phyloP scores from a whole-genome alignment of 208 protist species.

The Entamoeba invadens region DNA sequence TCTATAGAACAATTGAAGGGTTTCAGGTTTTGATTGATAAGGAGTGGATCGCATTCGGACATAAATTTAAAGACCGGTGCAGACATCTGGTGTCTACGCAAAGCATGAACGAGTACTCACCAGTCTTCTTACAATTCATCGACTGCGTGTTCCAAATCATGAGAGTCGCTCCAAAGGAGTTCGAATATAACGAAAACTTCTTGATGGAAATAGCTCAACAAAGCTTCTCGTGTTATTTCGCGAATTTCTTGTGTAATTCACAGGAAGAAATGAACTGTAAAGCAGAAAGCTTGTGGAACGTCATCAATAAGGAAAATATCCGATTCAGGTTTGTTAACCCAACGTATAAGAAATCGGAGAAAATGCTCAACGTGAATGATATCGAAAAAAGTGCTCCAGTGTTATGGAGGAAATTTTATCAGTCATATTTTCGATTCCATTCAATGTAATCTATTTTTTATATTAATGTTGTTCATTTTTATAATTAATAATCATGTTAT shows the following conservation, averaged over 20 bases:
- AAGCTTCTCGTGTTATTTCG: conserved; percentile 12
- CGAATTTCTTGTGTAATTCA: conserved; percentile 40
- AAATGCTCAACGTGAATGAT: background rate
- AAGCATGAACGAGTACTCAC: conserved; percentile 15
- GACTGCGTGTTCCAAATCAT: conserved; percentile 46
- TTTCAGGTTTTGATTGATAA: conserved; percentile 68
- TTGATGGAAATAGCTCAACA: conserved; percentile 36
- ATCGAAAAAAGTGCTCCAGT: background rate
- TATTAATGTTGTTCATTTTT: too few relatives aligned
- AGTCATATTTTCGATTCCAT: background rate
- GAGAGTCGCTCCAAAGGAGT: conserved; percentile 26
- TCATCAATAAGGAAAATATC: background rate
- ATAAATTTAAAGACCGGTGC: conserved; percentile 57
- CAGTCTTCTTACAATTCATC: conserved; percentile 53
- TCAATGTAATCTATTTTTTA: background rate
- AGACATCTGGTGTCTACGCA: background rate
- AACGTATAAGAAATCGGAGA: background rate
- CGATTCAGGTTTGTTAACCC: background rate
- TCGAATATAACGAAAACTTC: conserved; percentile 46
- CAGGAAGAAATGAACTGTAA: background rate
- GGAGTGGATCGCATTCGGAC: conserved; percentile 74
- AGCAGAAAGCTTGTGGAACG: background rate
- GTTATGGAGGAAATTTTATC: background rate
- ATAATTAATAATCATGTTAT: too few relatives aligned
- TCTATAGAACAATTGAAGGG: conserved; percentile 62